These are phyloP conservation scores for Ceratocystis colombiana DNA, from an alignment of 2,329 filamentous ascomycete genomes.

Conservation along the genomic window DNA sequence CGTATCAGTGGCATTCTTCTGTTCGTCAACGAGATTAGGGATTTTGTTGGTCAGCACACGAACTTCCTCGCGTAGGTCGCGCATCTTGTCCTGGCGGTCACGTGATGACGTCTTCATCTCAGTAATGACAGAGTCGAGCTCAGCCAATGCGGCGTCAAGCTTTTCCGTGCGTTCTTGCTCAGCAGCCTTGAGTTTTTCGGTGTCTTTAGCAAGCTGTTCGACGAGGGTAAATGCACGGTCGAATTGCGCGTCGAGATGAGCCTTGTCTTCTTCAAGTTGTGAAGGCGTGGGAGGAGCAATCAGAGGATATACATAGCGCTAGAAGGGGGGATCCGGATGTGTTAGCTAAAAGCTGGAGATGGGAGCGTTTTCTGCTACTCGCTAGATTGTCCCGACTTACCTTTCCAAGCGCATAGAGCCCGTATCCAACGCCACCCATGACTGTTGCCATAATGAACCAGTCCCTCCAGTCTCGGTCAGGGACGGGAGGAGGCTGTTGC, in stretches of 20 bases:
- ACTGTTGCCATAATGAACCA: slow-evolving; percentile 99
- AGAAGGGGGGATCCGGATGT: background rate
- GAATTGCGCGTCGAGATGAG: slow-evolving; percentile 84
- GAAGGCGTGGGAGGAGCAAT: slow-evolving; percentile 90
- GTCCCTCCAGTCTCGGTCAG: slow-evolving; percentile 88
- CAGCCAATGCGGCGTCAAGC: slow-evolving; percentile 68
- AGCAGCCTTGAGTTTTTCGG: slow-evolving; percentile 72
- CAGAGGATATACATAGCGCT: slow-evolving; percentile 85
- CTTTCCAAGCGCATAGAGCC: slow-evolving; percentile 78
- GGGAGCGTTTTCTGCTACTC: background rate
- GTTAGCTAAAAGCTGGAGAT: background rate
- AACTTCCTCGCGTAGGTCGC: slow-evolving; percentile 78
- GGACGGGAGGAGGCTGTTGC: slow-evolving; percentile 48
- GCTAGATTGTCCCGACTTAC: slow-evolving; percentile 36
- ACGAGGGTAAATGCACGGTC: slow-evolving; percentile 83
- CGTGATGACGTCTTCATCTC: slow-evolving; percentile 74
- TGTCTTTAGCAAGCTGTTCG: slow-evolving; percentile 86
- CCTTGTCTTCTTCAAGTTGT: slow-evolving; percentile 88
- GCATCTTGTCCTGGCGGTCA: slow-evolving; percentile 76
- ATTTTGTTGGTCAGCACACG: slow-evolving; percentile 72
- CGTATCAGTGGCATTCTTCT: slow-evolving; percentile 73
- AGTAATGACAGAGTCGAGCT: slow-evolving; percentile 72
- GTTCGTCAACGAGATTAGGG: slow-evolving; percentile 76
- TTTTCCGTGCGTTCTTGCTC: slow-evolving; percentile 76
- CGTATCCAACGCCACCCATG: slow-evolving; percentile 79